Percentiles rank a stretch among this genome's conserved stretches.
These are phyloP conservation scores for Xylaria hypoxylon DNA, from an alignment of 2,329 filamentous ascomycete species.

Conservation along the genomic window DNA sequence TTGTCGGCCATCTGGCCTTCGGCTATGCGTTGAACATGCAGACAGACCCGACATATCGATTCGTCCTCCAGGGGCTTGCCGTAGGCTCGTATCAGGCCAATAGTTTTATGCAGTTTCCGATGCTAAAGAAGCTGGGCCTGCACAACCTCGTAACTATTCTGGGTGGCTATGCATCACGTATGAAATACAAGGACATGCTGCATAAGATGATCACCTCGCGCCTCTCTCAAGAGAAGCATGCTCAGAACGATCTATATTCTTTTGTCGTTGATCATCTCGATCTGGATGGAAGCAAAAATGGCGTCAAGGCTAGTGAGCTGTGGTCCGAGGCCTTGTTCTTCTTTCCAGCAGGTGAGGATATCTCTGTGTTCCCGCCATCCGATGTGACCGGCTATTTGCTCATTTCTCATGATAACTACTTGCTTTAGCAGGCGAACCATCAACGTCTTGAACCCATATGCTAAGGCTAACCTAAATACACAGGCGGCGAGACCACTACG, in stretches of 20 bases:
- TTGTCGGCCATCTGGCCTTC: constrained; percentile 39
- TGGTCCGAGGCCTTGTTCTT: constrained; percentile 37
- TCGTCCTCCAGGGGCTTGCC: constrained; percentile 28
- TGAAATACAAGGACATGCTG: constrained; percentile 31
- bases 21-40: constrained; percentile 39
- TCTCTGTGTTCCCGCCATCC: no score
- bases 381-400: no score
- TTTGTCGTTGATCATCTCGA: constrained; percentile 31
- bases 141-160: constrained; percentile 17
- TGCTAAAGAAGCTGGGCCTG: constrained; percentile 34
- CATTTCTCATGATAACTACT: no score
- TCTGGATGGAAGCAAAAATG: background rate
- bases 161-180: background rate
- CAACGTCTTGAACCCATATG: background rate
- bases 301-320: constrained; percentile 25
- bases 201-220: constrained; percentile 37
- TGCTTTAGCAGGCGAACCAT: no score
- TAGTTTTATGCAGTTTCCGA: constrained; percentile 38
- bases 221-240: constrained; percentile 31
- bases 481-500: constrained; percentile 6
- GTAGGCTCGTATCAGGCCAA: constrained; percentile 35
- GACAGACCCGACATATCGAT: constrained; percentile 32
- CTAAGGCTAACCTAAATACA: background rate
- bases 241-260: constrained; percentile 37
- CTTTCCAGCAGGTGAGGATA: constrained; percentile 24